Percentiles rank a stretch among this genome's conserved stretches.
phyloP scores from a whole-genome alignment of 2,329 filamentous ascomycete genomes.

The Sphaerulina musiva region DNA sequence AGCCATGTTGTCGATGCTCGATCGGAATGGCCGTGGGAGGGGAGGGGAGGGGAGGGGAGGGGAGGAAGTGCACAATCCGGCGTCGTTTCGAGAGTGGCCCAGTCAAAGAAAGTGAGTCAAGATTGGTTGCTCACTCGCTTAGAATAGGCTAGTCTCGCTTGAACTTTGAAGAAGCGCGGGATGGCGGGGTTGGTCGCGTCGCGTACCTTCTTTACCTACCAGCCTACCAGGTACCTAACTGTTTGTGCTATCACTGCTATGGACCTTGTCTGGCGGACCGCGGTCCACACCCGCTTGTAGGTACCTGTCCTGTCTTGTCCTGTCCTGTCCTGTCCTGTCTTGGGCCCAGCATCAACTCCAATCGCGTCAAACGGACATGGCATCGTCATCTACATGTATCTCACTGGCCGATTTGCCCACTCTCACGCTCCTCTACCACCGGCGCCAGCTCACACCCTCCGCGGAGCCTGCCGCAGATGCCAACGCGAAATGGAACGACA shows the following conservation, averaged over 20 bases:
- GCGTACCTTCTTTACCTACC: too few species aligned
- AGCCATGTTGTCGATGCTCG: constrained; percentile 22
- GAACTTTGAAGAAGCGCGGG: neutral
- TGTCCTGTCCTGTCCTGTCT: too few species aligned
- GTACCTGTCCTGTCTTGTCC: too few species aligned
- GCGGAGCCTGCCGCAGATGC: constrained; percentile 39
- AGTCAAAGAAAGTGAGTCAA: constrained; percentile 3
- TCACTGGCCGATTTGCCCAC: constrained; percentile 54
- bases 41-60: neutral
- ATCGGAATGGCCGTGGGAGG: neutral
- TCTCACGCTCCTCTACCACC: constrained; percentile 59
- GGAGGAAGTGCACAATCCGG: neutral
- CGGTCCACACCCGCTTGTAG: too few species aligned
- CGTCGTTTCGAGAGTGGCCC: neutral
- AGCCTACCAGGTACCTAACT: too few species aligned
- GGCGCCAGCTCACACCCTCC: constrained; percentile 41
- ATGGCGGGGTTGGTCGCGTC: neutral
- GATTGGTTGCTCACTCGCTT: too few species aligned
- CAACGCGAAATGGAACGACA: constrained; percentile 55
- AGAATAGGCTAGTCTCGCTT: neutral
- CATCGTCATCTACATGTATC: constrained; percentile 23
- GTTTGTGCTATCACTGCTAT: too few species aligned
- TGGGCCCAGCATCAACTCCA: too few species aligned
- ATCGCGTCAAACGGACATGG: neutral
- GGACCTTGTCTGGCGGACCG: too few species aligned